phyloP scores from a whole-genome alignment of 1,284 basidiomycete species.

The Vanrija humicola region DNA sequence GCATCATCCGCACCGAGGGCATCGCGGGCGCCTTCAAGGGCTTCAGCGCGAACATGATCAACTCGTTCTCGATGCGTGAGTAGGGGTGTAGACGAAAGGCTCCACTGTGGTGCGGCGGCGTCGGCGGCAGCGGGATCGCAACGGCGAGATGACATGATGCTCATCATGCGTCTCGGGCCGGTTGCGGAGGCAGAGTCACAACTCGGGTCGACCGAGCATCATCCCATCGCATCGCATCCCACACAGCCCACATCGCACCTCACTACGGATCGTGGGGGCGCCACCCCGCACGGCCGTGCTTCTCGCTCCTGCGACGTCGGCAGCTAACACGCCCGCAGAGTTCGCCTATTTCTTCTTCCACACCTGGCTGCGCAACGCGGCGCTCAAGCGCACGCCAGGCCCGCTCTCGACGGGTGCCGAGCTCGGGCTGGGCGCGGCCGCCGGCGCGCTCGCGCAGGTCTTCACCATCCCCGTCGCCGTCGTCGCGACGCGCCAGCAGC shows the following conservation, averaged over 20 bases:
- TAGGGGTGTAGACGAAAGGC: constrained; percentile 20
- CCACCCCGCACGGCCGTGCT: too few relatives aligned
- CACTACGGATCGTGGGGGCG: neutral
- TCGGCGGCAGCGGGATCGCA: neutral
- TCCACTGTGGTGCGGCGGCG: too few relatives aligned
- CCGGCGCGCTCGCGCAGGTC: constrained; percentile 91
- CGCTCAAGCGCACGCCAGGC: constrained; percentile 34
- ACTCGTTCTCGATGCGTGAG: constrained; percentile 93
- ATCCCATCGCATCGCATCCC: neutral
- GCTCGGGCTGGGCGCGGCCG: constrained; percentile 81
- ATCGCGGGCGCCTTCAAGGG: constrained; percentile 81
- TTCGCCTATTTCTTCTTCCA: constrained; percentile 99
- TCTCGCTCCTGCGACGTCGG: constrained; percentile 24
- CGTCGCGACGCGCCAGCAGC: constrained; percentile 95
- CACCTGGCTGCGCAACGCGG: constrained; percentile 68
- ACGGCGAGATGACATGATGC: too few relatives aligned
- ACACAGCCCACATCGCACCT: neutral
- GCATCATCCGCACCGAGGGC: constrained; percentile 75
- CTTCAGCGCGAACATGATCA: constrained; percentile 94
- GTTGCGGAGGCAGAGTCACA: too few relatives aligned
- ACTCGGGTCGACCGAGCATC: neutral
- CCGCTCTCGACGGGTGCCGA: constrained; percentile 74
- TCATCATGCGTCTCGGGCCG: too few relatives aligned
- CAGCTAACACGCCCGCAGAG: constrained; percentile 55
- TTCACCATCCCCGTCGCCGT: constrained; percentile 98